A percentile compares a stretch with the other conserved stretches of the same genome.
phyloP scores from a whole-genome alignment of 2,329 filamentous ascomycete species.

The Phoma sp. region DNA sequence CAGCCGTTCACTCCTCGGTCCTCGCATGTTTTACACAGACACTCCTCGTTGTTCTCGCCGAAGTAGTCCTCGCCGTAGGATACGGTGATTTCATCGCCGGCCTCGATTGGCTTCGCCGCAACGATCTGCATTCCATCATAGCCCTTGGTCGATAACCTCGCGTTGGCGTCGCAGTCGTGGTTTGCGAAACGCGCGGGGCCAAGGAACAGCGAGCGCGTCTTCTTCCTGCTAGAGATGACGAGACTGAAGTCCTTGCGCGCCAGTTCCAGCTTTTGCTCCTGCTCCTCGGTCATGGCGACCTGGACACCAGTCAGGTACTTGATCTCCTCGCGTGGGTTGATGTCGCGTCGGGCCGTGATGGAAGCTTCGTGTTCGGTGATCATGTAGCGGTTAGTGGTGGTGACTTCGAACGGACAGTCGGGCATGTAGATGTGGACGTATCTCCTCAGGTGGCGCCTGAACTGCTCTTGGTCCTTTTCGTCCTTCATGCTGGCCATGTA shows the following conservation, averaged over 20 bases:
- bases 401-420: constrained; percentile 94
- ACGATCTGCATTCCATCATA: constrained; percentile 90
- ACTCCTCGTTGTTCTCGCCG: constrained; percentile 93
- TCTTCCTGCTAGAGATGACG: constrained; percentile 90
- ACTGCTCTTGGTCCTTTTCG: constrained; percentile 84
- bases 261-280: constrained; percentile 80
- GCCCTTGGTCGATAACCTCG: constrained; percentile 81
- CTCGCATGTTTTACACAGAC: constrained; percentile 89
- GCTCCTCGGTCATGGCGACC: constrained; percentile 89
- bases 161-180: constrained; percentile 95
- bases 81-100: constrained; percentile 95
- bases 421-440: constrained; percentile 93
- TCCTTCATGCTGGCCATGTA: constrained; percentile 74
- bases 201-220: constrained; percentile 89
- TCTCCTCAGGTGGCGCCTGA: constrained; percentile 82
- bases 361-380: constrained; percentile 89
- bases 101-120: constrained; percentile 79
- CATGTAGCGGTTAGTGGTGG: constrained; percentile 92
- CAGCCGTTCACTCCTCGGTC: constrained; percentile 79
- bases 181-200: constrained; percentile 96
- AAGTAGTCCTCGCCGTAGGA: constrained; percentile 97
- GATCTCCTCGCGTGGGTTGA: constrained; percentile 83
- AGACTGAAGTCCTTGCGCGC: constrained; percentile 96
- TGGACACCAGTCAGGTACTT: constrained; percentile 92
- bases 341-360: constrained; percentile 79